A percentile compares a stretch with the other conserved stretches of the same genome.
These are phyloP conservation scores for Linnemannia hyalina DNA, from an alignment of 192 early-diverging fungal species.

Conservation along the genomic window DNA sequence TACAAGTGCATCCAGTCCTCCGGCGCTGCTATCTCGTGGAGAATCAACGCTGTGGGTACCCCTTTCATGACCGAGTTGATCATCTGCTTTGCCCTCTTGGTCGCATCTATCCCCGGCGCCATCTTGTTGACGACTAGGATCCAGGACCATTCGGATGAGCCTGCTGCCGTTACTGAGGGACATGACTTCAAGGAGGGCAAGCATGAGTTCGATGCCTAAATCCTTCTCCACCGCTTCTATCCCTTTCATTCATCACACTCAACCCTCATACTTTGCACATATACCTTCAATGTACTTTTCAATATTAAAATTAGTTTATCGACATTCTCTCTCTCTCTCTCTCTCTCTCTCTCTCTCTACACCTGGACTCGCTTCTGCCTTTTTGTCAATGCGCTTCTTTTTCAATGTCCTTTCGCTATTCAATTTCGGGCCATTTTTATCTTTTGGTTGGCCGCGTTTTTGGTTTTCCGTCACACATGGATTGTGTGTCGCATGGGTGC, in stretches of 20 bases:
- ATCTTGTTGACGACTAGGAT: conserved; percentile 17
- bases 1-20: conserved; percentile 91
- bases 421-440: no score
- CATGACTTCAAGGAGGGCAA: conserved; percentile 3
- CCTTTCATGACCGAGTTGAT: conserved; percentile 30
- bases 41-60: conserved; percentile 65
- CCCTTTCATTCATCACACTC: background rate
- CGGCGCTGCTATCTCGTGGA: conserved; percentile 75
- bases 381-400: background rate
- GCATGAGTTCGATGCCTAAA: background rate
- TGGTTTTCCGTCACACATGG: no score
- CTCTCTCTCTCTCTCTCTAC: background rate
- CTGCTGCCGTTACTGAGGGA: background rate
- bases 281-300: background rate
- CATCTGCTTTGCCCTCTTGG: conserved; percentile 37
- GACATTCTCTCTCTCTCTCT: background rate
- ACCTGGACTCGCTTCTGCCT: background rate
- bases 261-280: background rate
- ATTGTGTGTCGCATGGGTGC: background rate
- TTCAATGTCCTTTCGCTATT: background rate
- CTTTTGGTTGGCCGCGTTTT: no score
- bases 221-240: background rate
- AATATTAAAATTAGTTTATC: background rate
- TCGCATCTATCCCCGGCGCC: conserved; percentile 27
- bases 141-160: conserved; percentile 18